Percentiles rank a stretch among this genome's conserved stretches.
Evolutionary conservation across 371 early-diverging fungal genomes (phyloP).

Genomic region (Syncephalastrum sp.): DNA sequence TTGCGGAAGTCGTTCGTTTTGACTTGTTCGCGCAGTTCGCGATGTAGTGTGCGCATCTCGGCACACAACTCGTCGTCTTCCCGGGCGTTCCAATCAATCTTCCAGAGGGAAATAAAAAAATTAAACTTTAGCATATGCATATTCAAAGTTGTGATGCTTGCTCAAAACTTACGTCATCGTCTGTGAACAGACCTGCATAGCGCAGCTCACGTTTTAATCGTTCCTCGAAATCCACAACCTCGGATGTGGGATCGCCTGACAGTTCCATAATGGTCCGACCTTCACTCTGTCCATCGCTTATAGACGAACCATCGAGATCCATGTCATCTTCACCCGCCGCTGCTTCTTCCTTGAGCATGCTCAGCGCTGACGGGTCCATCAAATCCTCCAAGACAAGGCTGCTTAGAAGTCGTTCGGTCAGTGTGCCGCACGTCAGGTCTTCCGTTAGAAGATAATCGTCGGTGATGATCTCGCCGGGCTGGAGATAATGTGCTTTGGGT

Average conservation of each 20-base stretch:
- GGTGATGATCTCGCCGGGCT: slow-evolving; percentile 30
- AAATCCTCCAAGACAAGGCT: slow-evolving; percentile 66
- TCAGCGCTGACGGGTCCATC: slow-evolving; percentile 33
- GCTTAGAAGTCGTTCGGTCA: slow-evolving; percentile 76
- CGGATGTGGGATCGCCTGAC: slow-evolving; percentile 23
- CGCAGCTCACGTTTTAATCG: slow-evolving; percentile 79
- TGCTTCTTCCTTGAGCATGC: slow-evolving; percentile 17
- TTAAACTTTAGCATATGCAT: background rate
- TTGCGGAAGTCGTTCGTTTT: slow-evolving; percentile 68
- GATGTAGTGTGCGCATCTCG: slow-evolving; percentile 66
- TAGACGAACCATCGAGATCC: slow-evolving; percentile 8
- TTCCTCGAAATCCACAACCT: slow-evolving; percentile 67
- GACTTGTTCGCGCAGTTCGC: slow-evolving; percentile 73
- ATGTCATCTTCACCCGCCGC: slow-evolving; percentile 18
- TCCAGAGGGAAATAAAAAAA: background rate
- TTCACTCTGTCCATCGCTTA: slow-evolving; percentile 1
- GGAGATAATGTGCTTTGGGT: slow-evolving; percentile 19
- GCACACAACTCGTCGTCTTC: slow-evolving; percentile 87
- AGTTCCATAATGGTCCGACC: slow-evolving; percentile 22
- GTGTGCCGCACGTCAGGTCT: slow-evolving; percentile 62
- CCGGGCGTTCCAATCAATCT: slow-evolving; percentile 70
- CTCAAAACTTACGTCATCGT: slow-evolving; percentile 63
- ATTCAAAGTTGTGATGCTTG: background rate
- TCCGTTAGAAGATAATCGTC: slow-evolving; percentile 64
- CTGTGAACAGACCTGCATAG: slow-evolving; percentile 79